Evolutionary conservation across 2,329 filamentous ascomycete species (phyloP).

Genomic region (Colletotrichum limetticola): DNA sequence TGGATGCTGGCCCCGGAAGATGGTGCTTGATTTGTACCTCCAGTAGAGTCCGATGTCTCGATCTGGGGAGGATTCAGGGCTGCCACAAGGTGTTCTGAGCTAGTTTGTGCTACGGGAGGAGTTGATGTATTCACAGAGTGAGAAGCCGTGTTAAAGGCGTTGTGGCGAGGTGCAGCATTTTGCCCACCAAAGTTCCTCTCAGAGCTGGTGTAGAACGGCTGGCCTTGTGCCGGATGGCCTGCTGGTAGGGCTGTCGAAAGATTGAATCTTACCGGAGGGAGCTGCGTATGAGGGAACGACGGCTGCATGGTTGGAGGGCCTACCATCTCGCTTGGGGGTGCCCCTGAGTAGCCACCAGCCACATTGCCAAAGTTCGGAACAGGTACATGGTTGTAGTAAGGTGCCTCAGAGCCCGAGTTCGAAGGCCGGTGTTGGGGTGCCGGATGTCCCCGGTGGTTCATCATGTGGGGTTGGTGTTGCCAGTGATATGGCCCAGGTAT

Average conservation of each 20-base stretch:
- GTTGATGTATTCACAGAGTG: background rate
- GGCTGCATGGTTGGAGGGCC: conserved; percentile 1
- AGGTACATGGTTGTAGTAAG: conserved; percentile 11
- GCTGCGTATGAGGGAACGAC: conserved; percentile 7
- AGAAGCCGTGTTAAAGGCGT: background rate
- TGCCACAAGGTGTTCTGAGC: background rate
- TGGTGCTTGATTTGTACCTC: conserved; percentile 1
- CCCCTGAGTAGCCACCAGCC: conserved; percentile 12
- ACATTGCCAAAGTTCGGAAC: conserved; percentile 1
- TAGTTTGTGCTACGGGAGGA: background rate
- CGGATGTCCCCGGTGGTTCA: conserved; percentile 6
- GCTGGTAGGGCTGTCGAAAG: background rate
- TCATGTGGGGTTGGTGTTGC: conserved; percentile 2
- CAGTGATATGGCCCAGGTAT: conserved; percentile 16
- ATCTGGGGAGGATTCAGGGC: background rate
- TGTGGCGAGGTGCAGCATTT: background rate
- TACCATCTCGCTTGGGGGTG: background rate
- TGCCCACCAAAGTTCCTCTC: conserved; percentile 15
- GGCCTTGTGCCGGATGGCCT: background rate
- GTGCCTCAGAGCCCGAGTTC: conserved; percentile 11
- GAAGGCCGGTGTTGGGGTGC: conserved; percentile 16
- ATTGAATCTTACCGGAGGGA: conserved; percentile 10
- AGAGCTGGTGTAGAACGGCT: conserved; percentile 5
- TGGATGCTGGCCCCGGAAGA: conserved; percentile 22
- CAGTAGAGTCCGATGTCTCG: background rate